A percentile compares a stretch with the other conserved stretches of the same genome.
Evolutionary conservation across 1,139 yeast species (phyloP).

Genomic region (Yamadazyma siamensis): DNA sequence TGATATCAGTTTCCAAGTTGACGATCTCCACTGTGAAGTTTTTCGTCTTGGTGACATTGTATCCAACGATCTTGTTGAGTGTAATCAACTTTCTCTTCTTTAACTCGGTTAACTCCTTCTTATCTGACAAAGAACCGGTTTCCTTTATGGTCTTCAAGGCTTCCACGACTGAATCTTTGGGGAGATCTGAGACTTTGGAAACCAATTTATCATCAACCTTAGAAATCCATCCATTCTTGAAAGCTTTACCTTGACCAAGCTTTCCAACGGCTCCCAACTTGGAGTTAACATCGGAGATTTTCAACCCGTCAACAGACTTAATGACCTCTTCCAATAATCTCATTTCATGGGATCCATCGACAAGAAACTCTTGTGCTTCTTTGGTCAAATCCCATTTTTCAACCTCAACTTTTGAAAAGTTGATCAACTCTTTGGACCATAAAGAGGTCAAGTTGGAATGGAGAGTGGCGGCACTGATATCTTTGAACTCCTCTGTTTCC

Average conservation of each 20-base stretch:
- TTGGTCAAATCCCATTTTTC: conserved; percentile 73
- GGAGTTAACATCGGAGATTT: conserved; percentile 74
- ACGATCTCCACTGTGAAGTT: conserved; percentile 80
- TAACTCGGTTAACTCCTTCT: conserved; percentile 75
- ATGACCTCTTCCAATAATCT: conserved; percentile 76
- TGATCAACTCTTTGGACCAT: conserved; percentile 79
- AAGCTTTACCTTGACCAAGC: conserved; percentile 97
- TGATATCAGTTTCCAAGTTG: conserved; percentile 86
- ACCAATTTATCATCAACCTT: conserved; percentile 82
- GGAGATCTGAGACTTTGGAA: conserved; percentile 49
- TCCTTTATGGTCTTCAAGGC: conserved; percentile 58
- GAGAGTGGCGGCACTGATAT: conserved; percentile 36
- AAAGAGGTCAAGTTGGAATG: conserved; percentile 82
- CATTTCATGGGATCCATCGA: conserved; percentile 86
- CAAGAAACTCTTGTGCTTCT: conserved; percentile 80
- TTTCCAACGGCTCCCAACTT: conserved; percentile 81
- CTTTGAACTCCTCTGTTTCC: conserved; percentile 45
- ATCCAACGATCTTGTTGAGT: conserved; percentile 73
- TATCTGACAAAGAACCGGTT: conserved; percentile 56
- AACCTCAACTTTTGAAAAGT: conserved; percentile 68
- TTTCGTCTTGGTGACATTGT: conserved; percentile 72
- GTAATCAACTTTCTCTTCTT: conserved; percentile 88
- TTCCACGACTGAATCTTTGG: conserved; percentile 65
- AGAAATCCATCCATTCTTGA: conserved; percentile 93
- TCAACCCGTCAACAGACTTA: conserved; percentile 72